Evolutionary conservation across 257 asterid genomes (phyloP).

Genomic region (Solanum dulcamara): DNA sequence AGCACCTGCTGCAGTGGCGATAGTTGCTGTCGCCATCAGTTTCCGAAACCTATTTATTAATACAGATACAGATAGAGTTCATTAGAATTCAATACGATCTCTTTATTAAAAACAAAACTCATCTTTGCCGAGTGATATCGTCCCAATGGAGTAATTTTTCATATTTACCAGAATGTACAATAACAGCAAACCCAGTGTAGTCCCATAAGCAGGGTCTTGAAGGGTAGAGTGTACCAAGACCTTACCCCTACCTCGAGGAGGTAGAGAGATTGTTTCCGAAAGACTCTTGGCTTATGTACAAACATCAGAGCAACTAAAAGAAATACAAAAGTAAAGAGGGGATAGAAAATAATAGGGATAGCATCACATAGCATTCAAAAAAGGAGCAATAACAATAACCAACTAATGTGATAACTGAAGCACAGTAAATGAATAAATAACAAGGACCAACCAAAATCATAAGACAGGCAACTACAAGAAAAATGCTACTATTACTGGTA

Average conservation of each 20-base stretch:
- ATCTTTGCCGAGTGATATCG: not conserved
- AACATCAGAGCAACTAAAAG: no score
- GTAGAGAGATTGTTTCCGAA: not conserved
- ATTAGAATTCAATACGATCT: not conserved
- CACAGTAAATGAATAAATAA: no score
- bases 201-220: not conserved
- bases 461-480: no score
- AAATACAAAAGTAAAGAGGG: no score
- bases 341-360: no score
- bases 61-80: not conserved
- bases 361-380: no score
- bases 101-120: not conserved
- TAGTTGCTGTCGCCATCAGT: constrained; percentile 94
- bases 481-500: no score
- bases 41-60: constrained; percentile 28
- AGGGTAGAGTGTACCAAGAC: not conserved
- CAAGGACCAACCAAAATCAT: no score
- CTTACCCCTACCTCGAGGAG: not conserved
- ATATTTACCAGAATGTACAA: not conserved
- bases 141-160: not conserved
- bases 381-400: no score
- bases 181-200: not conserved
- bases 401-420: no score
- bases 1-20: constrained; percentile 99
- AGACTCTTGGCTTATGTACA: no score